These are phyloP conservation scores for Harringtonia aguacate DNA, from an alignment of 2,329 filamentous ascomycete species.

Conservation along the genomic window DNA sequence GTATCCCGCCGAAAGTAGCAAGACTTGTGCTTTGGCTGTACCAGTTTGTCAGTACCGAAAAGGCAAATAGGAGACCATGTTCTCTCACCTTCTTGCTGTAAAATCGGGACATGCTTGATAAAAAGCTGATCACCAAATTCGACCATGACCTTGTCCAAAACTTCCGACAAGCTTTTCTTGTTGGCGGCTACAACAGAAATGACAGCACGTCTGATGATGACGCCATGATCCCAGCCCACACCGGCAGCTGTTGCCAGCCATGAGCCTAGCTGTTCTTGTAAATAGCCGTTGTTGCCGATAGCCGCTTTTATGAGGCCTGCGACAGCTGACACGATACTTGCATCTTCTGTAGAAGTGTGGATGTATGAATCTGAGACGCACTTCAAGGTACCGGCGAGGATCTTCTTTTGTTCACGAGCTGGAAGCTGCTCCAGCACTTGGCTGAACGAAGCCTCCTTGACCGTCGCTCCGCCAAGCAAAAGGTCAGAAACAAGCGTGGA, in stretches of 20 bases:
- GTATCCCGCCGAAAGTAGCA: constrained; percentile 70
- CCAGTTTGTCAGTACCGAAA: constrained; percentile 3
- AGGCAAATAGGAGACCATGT: too few species aligned
- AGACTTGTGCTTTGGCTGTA: constrained; percentile 64
- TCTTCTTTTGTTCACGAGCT: constrained; percentile 31
- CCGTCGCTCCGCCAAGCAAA: constrained; percentile 12
- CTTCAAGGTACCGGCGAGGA: constrained; percentile 28
- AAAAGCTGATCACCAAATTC: constrained; percentile 81
- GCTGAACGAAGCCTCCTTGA: constrained; percentile 16
- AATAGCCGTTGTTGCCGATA: constrained; percentile 31
- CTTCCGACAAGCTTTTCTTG: constrained; percentile 36
- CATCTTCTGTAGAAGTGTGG: constrained; percentile 13
- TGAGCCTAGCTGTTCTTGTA: constrained; percentile 43
- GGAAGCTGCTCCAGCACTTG: constrained; percentile 25
- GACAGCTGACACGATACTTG: constrained; percentile 39
- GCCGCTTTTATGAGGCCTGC: constrained; percentile 45
- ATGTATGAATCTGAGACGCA: constrained; percentile 35
- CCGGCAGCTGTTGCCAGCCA: constrained; percentile 58
- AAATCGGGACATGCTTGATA: constrained; percentile 71
- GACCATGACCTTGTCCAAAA: constrained; percentile 58
- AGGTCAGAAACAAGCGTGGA: constrained; percentile 23
- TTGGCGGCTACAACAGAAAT: constrained; percentile 45
- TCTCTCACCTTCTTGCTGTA: constrained; percentile 72
- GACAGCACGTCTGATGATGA: constrained; percentile 57
- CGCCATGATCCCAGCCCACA: constrained; percentile 51